Base-by-base conservation (phyloP, 345 rosid species). In the Bruguiera parviflora region DNA sequence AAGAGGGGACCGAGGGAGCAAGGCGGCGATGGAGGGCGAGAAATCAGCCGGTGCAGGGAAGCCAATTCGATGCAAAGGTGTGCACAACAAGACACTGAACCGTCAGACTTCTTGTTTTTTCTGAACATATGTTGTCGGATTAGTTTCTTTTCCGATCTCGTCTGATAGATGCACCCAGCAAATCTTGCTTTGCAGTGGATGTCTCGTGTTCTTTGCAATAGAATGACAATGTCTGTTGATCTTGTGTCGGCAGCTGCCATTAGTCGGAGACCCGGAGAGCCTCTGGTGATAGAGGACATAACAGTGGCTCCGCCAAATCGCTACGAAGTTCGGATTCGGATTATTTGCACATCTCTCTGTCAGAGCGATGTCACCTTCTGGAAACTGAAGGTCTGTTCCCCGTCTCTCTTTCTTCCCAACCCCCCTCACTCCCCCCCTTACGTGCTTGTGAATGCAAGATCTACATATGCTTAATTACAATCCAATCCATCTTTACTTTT, bases 291-390 rank as follows among this genome's bases (percentile, higher is more conserved):
- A 25, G 98, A 91, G 83, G 98, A 91, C 63, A 78, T 91, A 67
- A 46, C 75, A 71, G 96, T 93, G 76, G 90, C 88, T 21, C 88
- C 97, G 46, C 94, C 97, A 8, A 75, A 79, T 69, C 78, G 88
- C 6, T 79, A 73, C 58, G 97, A 93, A 78, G 96, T 85, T 66
- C 92, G 98, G 65, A 73, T 93, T 46, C 83, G 86, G 65, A 79
- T 89, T 65, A 82, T 86, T 52, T 93, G 97, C 73, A 84, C 97
- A 0, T 78, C 96, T 55, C 87, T 92, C 7, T 92, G 96, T 74
- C 71, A 88, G 59, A 92, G 94, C 70, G 96, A 93, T 60, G 28
- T 93, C 53, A 82, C 84, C 27, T 91, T 89, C 64, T 93, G 96
- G 97, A 84, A 76, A 77, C 49, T 89, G 68, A 79, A 84, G 91